Evolutionary conservation across 768 basidiomycete species (phyloP).

Genomic region (Trametes coccinea): DNA sequence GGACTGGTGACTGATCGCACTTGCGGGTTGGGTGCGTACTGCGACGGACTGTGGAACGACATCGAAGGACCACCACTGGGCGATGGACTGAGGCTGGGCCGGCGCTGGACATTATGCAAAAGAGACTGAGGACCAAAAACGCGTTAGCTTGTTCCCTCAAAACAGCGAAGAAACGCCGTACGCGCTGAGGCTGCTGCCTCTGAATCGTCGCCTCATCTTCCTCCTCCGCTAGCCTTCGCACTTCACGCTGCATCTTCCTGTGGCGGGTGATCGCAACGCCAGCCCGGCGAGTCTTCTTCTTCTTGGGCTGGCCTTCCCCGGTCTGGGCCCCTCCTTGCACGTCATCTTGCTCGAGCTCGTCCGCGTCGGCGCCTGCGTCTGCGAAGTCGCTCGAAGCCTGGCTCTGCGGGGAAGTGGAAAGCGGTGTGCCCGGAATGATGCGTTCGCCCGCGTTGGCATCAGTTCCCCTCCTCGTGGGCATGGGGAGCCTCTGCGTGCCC

Average conservation of each 20-base stretch:
- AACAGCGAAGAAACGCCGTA: constrained; percentile 7
- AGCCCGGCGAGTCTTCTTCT: constrained; percentile 24
- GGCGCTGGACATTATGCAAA: constrained; percentile 1
- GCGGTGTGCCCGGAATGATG: constrained; percentile 16
- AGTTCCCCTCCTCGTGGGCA: constrained; percentile 16
- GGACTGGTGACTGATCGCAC: constrained; percentile 11
- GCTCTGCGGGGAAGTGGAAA: constrained; percentile 13
- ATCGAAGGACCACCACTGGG: not conserved
- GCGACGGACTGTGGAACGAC: not conserved
- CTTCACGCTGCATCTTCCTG: constrained; percentile 22
- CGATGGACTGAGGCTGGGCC: not conserved
- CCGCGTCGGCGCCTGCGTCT: constrained; percentile 9
- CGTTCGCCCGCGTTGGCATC: constrained; percentile 17
- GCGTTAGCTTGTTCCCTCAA: not conserved
- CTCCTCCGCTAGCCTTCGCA: constrained; percentile 19
- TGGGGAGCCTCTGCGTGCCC: constrained; percentile 11
- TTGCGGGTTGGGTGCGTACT: not conserved
- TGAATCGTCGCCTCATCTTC: constrained; percentile 6
- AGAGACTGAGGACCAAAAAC: constrained; percentile 1
- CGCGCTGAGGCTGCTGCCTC: constrained; percentile 18
- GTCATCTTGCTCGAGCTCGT: constrained; percentile 18
- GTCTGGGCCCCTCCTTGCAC: constrained; percentile 4
- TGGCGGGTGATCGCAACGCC: constrained; percentile 19
- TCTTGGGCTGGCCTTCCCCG: constrained; percentile 18
- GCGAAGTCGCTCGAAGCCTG: constrained; percentile 11